Evolutionary conservation across 768 basidiomycete genomes (phyloP).

Genomic region (Tulasnella sp.): DNA sequence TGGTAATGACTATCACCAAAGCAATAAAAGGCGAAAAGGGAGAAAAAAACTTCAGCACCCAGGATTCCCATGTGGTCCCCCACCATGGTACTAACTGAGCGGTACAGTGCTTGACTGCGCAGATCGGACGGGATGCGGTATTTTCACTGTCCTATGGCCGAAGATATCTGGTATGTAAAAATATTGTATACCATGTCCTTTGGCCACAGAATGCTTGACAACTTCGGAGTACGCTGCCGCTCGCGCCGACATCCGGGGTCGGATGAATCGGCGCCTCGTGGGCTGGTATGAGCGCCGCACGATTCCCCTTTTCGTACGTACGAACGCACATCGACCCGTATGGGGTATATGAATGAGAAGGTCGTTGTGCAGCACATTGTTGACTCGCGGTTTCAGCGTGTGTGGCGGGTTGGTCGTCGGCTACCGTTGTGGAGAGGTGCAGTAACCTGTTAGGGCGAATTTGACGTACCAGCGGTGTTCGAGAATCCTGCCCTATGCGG

Average conservation of each 20-base stretch:
- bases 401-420: neutral
- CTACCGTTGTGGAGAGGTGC: neutral
- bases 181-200: neutral
- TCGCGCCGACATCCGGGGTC: neutral
- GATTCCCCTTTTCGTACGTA: slow-evolving; percentile 12
- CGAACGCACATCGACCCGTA: neutral
- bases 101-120: slow-evolving; percentile 2
- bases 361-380: neutral
- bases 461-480: neutral
- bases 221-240: neutral
- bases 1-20: too few relatives aligned
- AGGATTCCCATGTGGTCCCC: neutral
- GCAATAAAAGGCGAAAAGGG: too few relatives aligned
- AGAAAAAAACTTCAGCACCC: too few relatives aligned
- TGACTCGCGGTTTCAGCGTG: slow-evolving; percentile 13
- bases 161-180: neutral
- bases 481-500: neutral
- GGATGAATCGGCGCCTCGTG: neutral
- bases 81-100: slow-evolving; percentile 3
- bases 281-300: neutral
- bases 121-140: slow-evolving; percentile 2
- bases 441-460: neutral
- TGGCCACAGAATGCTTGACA: neutral
- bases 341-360: neutral
- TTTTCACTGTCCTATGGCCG: neutral